These are phyloP conservation scores for Flaveria trinervia DNA, from an alignment of 129 eudicot genomes.

Conservation along the genomic window DNA sequence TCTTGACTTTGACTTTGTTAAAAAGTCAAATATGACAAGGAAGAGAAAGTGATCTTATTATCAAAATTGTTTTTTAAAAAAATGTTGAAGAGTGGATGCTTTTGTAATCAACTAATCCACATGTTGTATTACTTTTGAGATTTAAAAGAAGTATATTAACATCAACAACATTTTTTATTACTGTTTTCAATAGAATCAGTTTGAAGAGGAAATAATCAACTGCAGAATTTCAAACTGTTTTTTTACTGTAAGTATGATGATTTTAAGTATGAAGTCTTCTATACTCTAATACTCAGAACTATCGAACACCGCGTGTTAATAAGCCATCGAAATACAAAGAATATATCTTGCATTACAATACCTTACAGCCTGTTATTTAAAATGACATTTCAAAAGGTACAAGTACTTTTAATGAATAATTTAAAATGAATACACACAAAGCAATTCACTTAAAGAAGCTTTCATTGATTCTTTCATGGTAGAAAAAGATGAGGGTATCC, in stretches of 20 bases:
- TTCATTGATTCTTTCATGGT: constrained; percentile 17
- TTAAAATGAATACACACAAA: neutral
- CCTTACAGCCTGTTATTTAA: neutral
- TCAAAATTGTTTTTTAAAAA: neutral
- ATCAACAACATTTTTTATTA: too few relatives aligned
- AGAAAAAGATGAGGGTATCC: neutral
- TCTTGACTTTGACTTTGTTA: neutral
- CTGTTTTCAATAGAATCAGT: too few relatives aligned
- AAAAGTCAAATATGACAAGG: constrained; percentile 13
- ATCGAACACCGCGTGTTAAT: too few relatives aligned
- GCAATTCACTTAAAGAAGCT: neutral
- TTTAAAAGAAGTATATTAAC: neutral
- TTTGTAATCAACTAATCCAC: constrained; percentile 25
- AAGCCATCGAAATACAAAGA: too few relatives aligned
- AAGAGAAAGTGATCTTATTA: neutral
- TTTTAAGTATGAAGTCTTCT: too few relatives aligned
- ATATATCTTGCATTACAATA: too few relatives aligned
- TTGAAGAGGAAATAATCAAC: too few relatives aligned
- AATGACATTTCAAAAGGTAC: too few relatives aligned
- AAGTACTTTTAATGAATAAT: neutral
- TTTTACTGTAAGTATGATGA: too few relatives aligned
- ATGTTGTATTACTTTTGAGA: constrained; percentile 10
- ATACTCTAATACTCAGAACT: too few relatives aligned
- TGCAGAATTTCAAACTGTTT: too few relatives aligned
- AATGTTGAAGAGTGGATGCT: constrained; percentile 1